phyloP scores from a whole-genome alignment of 2,329 filamentous ascomycete genomes.

The Ophiostoma pallidulum region DNA sequence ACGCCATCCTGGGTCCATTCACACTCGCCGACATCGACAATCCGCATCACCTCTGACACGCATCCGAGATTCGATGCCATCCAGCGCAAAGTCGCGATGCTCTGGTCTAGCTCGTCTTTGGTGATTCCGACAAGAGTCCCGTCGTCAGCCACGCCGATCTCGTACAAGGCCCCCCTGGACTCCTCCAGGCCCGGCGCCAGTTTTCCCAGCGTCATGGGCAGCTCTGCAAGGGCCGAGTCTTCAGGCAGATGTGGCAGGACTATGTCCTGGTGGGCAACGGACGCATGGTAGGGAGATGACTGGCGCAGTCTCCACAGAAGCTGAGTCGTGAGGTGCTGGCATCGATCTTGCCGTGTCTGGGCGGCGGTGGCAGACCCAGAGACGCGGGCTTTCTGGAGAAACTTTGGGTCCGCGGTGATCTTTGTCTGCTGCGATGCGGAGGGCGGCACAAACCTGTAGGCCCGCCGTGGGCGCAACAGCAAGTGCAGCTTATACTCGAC shows the following conservation, averaged over 20 bases:
- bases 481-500: slow-evolving; percentile 96
- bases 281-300: slow-evolving; percentile 82
- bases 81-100: slow-evolving; percentile 68
- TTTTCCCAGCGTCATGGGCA: slow-evolving; percentile 41
- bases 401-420: slow-evolving; percentile 20
- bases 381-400: slow-evolving; percentile 19
- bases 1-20: slow-evolving; percentile 52
- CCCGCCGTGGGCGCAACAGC: slow-evolving; percentile 66
- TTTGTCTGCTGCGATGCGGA: slow-evolving; percentile 25
- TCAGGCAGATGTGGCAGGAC: slow-evolving; percentile 64
- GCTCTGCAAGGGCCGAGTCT: slow-evolving; percentile 37
- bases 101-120: slow-evolving; percentile 87
- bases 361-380: slow-evolving; percentile 24
- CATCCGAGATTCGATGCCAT: slow-evolving; percentile 95
- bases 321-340: slow-evolving; percentile 90
- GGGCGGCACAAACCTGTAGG: slow-evolving; percentile 57
- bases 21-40: slow-evolving; percentile 76
- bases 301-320: slow-evolving; percentile 91
- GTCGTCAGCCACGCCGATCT: slow-evolving; percentile 93
- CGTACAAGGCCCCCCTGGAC: slow-evolving; percentile 85
- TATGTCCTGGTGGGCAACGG: slow-evolving; percentile 58
- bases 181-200: slow-evolving; percentile 77
- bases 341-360: slow-evolving; percentile 69
- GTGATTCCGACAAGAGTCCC: slow-evolving; percentile 82
- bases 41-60: slow-evolving; percentile 68